These are phyloP conservation scores for Globisporangium heterothallicum DNA, from an alignment of 352 stramenopile genomes.

Conservation along the genomic window DNA sequence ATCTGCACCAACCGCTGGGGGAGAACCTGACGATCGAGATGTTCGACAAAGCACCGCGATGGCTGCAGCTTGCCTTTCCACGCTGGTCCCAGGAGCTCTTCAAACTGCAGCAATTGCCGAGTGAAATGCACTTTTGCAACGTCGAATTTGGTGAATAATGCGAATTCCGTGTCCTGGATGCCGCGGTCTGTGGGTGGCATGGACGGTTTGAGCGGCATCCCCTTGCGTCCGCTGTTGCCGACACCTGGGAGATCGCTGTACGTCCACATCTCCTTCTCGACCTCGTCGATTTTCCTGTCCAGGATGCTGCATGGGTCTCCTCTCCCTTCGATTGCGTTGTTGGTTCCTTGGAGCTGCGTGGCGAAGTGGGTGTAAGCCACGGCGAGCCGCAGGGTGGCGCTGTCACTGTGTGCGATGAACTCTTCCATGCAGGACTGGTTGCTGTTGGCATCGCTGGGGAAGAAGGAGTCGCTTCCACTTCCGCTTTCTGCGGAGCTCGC, in stretches of 20 bases:
- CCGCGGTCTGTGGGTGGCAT: constrained; percentile 35
- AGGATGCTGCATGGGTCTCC: constrained; percentile 20
- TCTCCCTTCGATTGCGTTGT: neutral
- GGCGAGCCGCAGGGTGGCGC: constrained; percentile 27
- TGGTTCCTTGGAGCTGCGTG: constrained; percentile 4
- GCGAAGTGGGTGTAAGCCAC: constrained; percentile 20
- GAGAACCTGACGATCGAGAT: constrained; percentile 33
- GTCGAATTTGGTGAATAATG: constrained; percentile 23
- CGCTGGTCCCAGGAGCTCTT: constrained; percentile 37
- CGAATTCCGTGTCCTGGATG: constrained; percentile 56
- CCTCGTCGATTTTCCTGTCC: constrained; percentile 28
- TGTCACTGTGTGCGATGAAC: constrained; percentile 50
- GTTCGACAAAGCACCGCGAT: constrained; percentile 28
- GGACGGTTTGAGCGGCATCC: constrained; percentile 35
- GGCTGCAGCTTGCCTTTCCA: constrained; percentile 53
- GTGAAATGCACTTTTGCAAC: constrained; percentile 44
- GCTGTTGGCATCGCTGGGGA: neutral
- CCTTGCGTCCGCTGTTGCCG: constrained; percentile 55
- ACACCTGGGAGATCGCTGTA: constrained; percentile 59
- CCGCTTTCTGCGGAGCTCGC: neutral
- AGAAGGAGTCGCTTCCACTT: neutral
- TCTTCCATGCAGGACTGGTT: constrained; percentile 20
- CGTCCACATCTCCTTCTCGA: constrained; percentile 56
- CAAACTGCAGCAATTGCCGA: constrained; percentile 51
- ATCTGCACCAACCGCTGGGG: constrained; percentile 53